A percentile compares a stretch with the other conserved stretches of the same genome.
These are phyloP conservation scores for Linnemannia elongata DNA, from an alignment of 192 early-diverging fungal genomes.

Conservation along the genomic window DNA sequence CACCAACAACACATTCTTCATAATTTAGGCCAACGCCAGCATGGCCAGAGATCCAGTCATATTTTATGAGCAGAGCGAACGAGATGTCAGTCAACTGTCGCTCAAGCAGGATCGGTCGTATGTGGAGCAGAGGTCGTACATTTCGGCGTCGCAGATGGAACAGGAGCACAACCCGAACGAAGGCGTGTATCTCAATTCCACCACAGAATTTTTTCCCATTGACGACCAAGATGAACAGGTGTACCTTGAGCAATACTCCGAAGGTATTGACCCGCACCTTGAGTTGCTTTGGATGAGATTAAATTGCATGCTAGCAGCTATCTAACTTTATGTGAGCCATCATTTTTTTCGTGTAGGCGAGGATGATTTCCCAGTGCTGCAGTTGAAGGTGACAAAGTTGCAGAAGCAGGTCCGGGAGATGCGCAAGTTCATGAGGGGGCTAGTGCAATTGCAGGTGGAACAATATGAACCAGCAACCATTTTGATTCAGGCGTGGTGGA, in stretches of 20 bases:
- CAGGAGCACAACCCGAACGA: slow-evolving; percentile 18
- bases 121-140: slow-evolving; percentile 37
- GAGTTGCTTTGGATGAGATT: too few species aligned
- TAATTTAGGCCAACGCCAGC: slow-evolving; percentile 6
- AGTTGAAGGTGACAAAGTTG: slow-evolving; percentile 43
- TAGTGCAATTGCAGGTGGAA: slow-evolving; percentile 49
- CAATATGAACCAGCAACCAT: slow-evolving; percentile 56
- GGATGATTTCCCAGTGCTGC: slow-evolving; percentile 45
- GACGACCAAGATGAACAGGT: slow-evolving; percentile 56
- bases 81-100: slow-evolving; percentile 20
- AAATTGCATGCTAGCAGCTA: background rate
- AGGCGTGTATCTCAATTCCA: slow-evolving; percentile 40
- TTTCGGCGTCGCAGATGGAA: slow-evolving; percentile 17
- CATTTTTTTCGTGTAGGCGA: slow-evolving; percentile 15
- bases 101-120: slow-evolving; percentile 39
- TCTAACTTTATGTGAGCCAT: background rate
- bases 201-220: slow-evolving; percentile 51
- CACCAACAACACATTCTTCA: background rate
- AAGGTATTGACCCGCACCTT: slow-evolving; percentile 18
- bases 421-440: slow-evolving; percentile 54
- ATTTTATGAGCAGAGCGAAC: slow-evolving; percentile 5
- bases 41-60: background rate
- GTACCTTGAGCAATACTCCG: slow-evolving; percentile 47
- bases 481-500: slow-evolving; percentile 57
- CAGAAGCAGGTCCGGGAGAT: slow-evolving; percentile 56